Evolutionary conservation across 2,329 filamentous ascomycete species (phyloP).

Genomic region (Hymenotorrendiella dingleyae): DNA sequence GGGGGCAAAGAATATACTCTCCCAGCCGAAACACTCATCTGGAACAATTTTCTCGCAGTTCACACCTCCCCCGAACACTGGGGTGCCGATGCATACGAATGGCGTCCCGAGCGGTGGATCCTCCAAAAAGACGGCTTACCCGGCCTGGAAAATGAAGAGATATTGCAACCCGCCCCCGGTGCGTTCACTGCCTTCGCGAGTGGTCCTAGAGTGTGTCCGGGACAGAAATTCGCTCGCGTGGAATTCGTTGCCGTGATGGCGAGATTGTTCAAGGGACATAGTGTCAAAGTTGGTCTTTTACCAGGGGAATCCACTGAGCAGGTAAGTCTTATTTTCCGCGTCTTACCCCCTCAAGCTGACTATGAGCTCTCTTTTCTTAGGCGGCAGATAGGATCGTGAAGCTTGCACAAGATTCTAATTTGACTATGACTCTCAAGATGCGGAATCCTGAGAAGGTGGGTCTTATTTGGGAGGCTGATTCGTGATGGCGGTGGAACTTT

Average conservation of each 20-base stretch:
- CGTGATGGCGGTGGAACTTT: too few species aligned
- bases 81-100: conserved; percentile 7
- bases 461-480: too few species aligned
- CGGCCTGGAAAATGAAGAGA: not conserved
- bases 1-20: conserved; percentile 6
- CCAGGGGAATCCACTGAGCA: not conserved
- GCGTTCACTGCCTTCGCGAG: conserved; percentile 7
- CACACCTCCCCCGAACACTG: conserved; percentile 8
- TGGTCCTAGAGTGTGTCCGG: conserved; percentile 11
- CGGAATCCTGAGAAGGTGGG: too few species aligned
- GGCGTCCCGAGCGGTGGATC: conserved; percentile 9
- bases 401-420: too few species aligned
- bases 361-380: too few species aligned
- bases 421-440: too few species aligned
- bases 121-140: not conserved
- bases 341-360: too few species aligned
- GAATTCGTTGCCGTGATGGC: conserved; percentile 14
- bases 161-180: not conserved
- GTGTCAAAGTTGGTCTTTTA: not conserved
- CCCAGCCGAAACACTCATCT: conserved; percentile 32
- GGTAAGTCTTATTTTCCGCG: too few species aligned
- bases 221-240: conserved; percentile 12
- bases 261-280: conserved; percentile 1
- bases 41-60: conserved; percentile 17
- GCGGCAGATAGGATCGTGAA: too few species aligned